Base-by-base conservation (phyloP, 2,329 filamentous ascomycete genomes). In the Apiospora kogelbergensis region DNA sequence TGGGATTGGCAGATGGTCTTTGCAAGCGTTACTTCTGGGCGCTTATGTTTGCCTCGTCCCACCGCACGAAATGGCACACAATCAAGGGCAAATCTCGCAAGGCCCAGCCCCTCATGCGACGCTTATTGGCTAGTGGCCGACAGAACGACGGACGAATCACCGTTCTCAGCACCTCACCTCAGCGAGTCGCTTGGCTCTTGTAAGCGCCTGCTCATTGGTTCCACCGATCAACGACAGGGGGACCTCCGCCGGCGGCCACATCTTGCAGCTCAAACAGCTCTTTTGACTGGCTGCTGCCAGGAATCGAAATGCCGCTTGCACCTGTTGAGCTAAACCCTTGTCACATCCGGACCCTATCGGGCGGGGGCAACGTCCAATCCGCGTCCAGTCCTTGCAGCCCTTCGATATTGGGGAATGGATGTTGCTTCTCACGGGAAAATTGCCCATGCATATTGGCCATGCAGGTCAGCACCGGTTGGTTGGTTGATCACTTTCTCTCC, bases 131-230 rank as follows among this genome's bases (percentile, higher is more conserved):
- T 60, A 60, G 53, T 37, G 53, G 17, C 53, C 2, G 20, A 6
- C 30, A n/a, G 20, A 13, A 0, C 15, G 13, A 3, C 53, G 30
- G 20, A 57, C 74, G 71, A 77, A 78, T 78, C 77, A 78, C 68
- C 60, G 68, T 70, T 66, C 70, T 70, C 70, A 68, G 69, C 71
- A 69, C 71, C 70, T 73, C 71, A 71, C 68, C 70, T 69, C 72
- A 72, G 77, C 76, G 77, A 74, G 72, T 76, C 76, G 76, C 76
- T 74, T 68, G 74, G 66, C 67, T 67, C n/a, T 53, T 68, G 68
- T 65, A 67, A 66, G 57, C 67, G 60, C 66, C 71, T 67, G 72
- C 70, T 69, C 67, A 78, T 78, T 78, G 77, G 77, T 69, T 63
- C n/a, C 71, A 37, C 57, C 48, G 72, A 72, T 72, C 67, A 67